These are phyloP conservation scores for Buddleja alternifolia DNA, from an alignment of 257 asterid genomes.

Conservation along the genomic window DNA sequence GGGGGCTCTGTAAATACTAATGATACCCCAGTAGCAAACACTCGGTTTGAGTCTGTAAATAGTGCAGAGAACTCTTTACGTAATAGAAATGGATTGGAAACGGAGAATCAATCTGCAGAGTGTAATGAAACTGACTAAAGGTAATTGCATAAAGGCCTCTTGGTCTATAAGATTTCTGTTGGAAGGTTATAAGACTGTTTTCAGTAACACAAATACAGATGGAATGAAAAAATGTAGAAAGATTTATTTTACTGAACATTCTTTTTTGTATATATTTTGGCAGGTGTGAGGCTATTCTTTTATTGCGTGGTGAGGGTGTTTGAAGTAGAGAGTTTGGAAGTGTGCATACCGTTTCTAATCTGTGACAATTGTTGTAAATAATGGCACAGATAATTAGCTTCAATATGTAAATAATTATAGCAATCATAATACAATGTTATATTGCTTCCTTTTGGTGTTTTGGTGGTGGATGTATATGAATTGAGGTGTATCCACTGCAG, in stretches of 20 bases:
- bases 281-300: slow-evolving; percentile 60
- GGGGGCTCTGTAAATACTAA: slow-evolving; percentile 58
- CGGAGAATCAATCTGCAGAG: slow-evolving; percentile 45
- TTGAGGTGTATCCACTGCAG: too few relatives aligned
- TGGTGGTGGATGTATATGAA: too few relatives aligned
- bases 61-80: slow-evolving; percentile 54
- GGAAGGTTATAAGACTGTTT: background rate
- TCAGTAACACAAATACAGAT: background rate
- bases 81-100: slow-evolving; percentile 53
- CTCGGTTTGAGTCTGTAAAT: slow-evolving; percentile 57
- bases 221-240: too few relatives aligned
- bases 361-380: too few relatives aligned
- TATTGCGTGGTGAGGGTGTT: slow-evolving; percentile 38
- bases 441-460: too few relatives aligned
- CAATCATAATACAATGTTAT: too few relatives aligned
- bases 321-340: slow-evolving; percentile 36
- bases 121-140: slow-evolving; percentile 55
- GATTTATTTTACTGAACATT: too few relatives aligned
- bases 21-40: slow-evolving; percentile 44
- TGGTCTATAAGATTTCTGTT: too few relatives aligned
- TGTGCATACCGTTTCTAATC: background rate
- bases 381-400: too few relatives aligned
- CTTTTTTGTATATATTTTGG: background rate
- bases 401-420: too few relatives aligned
- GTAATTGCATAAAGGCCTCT: slow-evolving; percentile 34